Evolutionary conservation across 169 alveolate genomes (phyloP), one percentile per base, ranked within the genome.

Genomic region (Plasmodium malariae): DNA sequence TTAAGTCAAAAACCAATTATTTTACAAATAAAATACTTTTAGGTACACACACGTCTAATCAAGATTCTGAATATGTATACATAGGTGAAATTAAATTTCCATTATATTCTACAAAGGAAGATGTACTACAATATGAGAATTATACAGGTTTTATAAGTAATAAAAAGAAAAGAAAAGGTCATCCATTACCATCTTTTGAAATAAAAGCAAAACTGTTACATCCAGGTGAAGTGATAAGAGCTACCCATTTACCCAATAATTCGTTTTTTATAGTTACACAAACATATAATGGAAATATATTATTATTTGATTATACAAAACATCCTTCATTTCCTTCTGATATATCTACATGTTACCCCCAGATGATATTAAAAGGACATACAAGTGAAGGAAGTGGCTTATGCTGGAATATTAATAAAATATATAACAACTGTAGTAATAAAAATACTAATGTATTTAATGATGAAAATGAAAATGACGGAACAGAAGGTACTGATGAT

Each of bases 31-130:
- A 96, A 70, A 92, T 97, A 37, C 69, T 97, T 2, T 92, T 96
- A 45, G 99, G 99, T 30, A 97, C 99, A 12, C 99, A 97, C 88
- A 97, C 99, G 2, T 95, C 98, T 1, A 94, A 95, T 32, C 96
- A 93, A 34, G 99, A 97, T 65, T 95, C 95, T 45, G 98, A 97
- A 88, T 96, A 97, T 68, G 93, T 97, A 48, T 92, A 95, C 85
- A 95, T 97, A 32, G 97, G 97, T 54, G 98, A 97, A 78, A 95
- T 96, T 28, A 92, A 92, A 60, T 59, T 92, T 28, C 93, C 94
- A 1, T 94, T 90, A 32, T 63, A 78, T 48, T 85, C 91, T 4
- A 43, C 92, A 30, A 72, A 80, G 30, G 95, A 95, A 43, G 94
- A 93, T 54, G 69, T 94, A 36, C 86, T 94, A 59, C 91, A 91